phyloP scores from a whole-genome alignment of 352 stramenopile genomes.

The Phytophthora tentaculata region DNA sequence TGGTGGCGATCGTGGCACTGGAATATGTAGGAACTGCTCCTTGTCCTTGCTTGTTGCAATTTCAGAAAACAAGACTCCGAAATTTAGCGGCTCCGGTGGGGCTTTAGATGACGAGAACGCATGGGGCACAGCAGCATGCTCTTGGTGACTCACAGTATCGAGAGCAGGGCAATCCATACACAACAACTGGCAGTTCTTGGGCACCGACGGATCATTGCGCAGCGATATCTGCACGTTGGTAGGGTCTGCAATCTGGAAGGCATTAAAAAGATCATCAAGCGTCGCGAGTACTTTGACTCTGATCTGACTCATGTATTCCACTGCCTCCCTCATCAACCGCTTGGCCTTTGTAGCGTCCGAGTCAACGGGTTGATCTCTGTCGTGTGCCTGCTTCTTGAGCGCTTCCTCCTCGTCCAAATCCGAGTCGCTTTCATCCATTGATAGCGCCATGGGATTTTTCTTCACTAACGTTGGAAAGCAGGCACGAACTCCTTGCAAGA shows the following conservation, averaged over 20 bases:
- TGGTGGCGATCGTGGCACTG: slow-evolving; percentile 51
- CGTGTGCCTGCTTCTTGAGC: slow-evolving; percentile 39
- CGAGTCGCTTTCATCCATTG: slow-evolving; percentile 43
- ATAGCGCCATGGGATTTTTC: slow-evolving; percentile 45
- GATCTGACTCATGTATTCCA: slow-evolving; percentile 42
- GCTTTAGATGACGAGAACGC: slow-evolving; percentile 19
- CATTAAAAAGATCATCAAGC: slow-evolving; percentile 44
- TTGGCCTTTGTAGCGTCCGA: slow-evolving; percentile 13
- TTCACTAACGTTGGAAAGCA: slow-evolving; percentile 77
- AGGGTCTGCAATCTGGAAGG: slow-evolving; percentile 47
- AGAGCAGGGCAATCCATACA: slow-evolving; percentile 62
- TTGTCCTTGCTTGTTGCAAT: slow-evolving; percentile 22
- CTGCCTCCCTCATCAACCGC: slow-evolving; percentile 20
- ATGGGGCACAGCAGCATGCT: slow-evolving; percentile 12
- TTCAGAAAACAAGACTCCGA: slow-evolving; percentile 70
- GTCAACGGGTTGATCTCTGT: slow-evolving; percentile 20
- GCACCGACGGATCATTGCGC: slow-evolving; percentile 29
- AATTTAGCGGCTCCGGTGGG: slow-evolving; percentile 46
- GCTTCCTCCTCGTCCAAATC: slow-evolving; percentile 42
- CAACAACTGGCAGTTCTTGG: slow-evolving; percentile 50
- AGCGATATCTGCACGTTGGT: slow-evolving; percentile 37
- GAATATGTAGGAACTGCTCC: slow-evolving; percentile 57
- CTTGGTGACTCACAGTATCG: slow-evolving; percentile 1
- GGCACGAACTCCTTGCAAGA: slow-evolving; percentile 55
- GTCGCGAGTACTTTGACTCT: slow-evolving; percentile 53